Evolutionary conservation across 257 asterid genomes (phyloP).

Genomic region (Gynochthodes officinalis): DNA sequence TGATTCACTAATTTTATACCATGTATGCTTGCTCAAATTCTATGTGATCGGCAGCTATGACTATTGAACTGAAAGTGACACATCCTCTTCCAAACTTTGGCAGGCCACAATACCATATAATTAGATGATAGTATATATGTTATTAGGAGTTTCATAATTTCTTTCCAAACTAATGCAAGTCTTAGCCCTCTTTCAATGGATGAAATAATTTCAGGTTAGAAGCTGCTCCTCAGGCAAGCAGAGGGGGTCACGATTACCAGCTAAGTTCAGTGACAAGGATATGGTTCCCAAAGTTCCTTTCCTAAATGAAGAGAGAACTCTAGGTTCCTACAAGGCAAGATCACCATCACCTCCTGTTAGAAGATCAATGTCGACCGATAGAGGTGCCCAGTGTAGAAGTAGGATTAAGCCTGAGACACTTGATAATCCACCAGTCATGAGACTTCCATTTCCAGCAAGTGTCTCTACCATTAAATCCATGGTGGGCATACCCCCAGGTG

Average conservation of each 20-base stretch:
- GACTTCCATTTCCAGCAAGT: constrained; percentile 66
- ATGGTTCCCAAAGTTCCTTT: constrained; percentile 42
- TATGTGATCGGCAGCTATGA: not conserved
- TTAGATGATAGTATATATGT: not conserved
- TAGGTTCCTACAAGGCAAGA: constrained; percentile 39
- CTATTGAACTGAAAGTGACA: not conserved
- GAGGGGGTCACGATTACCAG: constrained; percentile 58
- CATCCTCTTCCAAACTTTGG: too few relatives aligned
- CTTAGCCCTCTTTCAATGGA: not conserved
- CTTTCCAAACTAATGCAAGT: not conserved
- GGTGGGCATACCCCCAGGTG: constrained; percentile 35
- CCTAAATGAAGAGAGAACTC: constrained; percentile 46
- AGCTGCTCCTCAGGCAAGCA: constrained; percentile 78
- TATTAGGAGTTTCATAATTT: not conserved
- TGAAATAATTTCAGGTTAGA: constrained; percentile 50
- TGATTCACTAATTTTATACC: not conserved
- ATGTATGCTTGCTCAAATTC: not conserved
- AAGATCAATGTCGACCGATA: constrained; percentile 83
- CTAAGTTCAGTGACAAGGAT: constrained; percentile 79
- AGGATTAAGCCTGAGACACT: constrained; percentile 46
- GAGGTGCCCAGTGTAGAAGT: constrained; percentile 47
- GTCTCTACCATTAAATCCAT: constrained; percentile 48
- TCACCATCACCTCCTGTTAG: constrained; percentile 81
- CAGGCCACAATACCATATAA: too few relatives aligned
- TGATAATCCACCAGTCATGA: constrained; percentile 52